Evolutionary conservation across 1,139 yeast genomes (phyloP).

Genomic region (Eremothecium gossypii): DNA sequence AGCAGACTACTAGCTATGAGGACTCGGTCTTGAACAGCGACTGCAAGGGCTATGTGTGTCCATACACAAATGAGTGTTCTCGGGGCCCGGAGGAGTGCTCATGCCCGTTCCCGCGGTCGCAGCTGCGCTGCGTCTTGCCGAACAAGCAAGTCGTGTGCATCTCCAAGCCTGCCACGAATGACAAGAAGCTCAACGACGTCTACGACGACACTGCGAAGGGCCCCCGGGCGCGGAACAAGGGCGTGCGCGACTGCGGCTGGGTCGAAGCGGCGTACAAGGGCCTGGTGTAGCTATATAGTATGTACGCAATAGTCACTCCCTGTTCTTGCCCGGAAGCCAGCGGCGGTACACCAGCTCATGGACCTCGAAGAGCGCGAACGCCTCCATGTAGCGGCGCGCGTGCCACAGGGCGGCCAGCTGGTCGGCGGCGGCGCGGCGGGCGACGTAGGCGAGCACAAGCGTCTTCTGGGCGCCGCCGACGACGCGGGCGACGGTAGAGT

Average conservation of each 20-base stretch:
- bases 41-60: constrained; percentile 72
- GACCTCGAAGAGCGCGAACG: constrained; percentile 38
- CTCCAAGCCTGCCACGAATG: constrained; percentile 57
- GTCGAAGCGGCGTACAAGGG: constrained; percentile 48
- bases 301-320: constrained; percentile 40
- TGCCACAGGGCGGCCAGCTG: constrained; percentile 23
- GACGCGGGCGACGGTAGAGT: constrained; percentile 61
- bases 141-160: constrained; percentile 62
- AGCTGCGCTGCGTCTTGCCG: constrained; percentile 71
- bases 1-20: constrained; percentile 32
- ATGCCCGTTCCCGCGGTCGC: constrained; percentile 81
- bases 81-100: constrained; percentile 66
- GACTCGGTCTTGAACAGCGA: constrained; percentile 32
- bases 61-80: constrained; percentile 75
- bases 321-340: constrained; percentile 77
- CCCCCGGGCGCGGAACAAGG: constrained; percentile 43
- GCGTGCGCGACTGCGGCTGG: constrained; percentile 72
- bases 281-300: constrained; percentile 20
- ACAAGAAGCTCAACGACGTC: constrained; percentile 28
- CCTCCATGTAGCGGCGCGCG: constrained; percentile 23
- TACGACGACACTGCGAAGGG: constrained; percentile 45
- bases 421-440: constrained; percentile 36
- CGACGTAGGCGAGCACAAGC: constrained; percentile 59
- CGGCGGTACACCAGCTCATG: constrained; percentile 63
- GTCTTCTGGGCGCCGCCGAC: constrained; percentile 82